Evolutionary conservation across 2,329 filamentous ascomycete species (phyloP), one percentile per base, ranked within the genome.

Genomic region (Aspergillus ruber): DNA sequence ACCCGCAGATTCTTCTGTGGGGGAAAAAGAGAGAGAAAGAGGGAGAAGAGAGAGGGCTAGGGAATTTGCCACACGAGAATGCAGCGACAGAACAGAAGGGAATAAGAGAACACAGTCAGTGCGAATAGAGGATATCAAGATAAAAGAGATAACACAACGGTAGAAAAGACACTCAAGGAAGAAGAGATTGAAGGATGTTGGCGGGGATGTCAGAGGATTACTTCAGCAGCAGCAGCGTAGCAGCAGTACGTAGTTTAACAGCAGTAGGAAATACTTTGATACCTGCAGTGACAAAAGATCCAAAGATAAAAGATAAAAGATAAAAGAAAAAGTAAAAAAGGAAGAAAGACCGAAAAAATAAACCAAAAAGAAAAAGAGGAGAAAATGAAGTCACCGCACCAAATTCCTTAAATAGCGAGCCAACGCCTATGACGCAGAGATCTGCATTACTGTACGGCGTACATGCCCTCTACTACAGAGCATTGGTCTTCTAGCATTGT

Each of bases 361-460:
- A 35, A 17, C 33, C 6, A 36, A 50, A 50, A 39, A 42, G 39
- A 45, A 29, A 35, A 47, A 23, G 27, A 42, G 29, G 35, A 46
- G 18, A 25, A 35, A 38, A 29, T 23, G 8, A 36, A 29, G 25
- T 29, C 25, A 29, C 25, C 25, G 25, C 9, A 10, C 25, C 10
- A 29, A 29, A 29, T 29, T 29, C 25, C 25, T 29, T 27, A 42
- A 42, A 29, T 43, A 42, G 33, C 45, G 44, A 33, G 29, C 32
- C 15, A 36, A 41, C 36, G 44, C 29, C 42, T 35, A 42, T 48
- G 49, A 48, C 52, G 51, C 47, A 42, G n/a, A 6, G 44, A 50
- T 49, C 43, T 36, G 42, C 40, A 33, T 36, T 17, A 36, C n/a
- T 36, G 33, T 36, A n/a, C n/a, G n/a, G n/a, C n/a, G n/a, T n/a